Conservation (phyloP, 331 rosid genomes). For the Pyrus hybrid region DNA sequence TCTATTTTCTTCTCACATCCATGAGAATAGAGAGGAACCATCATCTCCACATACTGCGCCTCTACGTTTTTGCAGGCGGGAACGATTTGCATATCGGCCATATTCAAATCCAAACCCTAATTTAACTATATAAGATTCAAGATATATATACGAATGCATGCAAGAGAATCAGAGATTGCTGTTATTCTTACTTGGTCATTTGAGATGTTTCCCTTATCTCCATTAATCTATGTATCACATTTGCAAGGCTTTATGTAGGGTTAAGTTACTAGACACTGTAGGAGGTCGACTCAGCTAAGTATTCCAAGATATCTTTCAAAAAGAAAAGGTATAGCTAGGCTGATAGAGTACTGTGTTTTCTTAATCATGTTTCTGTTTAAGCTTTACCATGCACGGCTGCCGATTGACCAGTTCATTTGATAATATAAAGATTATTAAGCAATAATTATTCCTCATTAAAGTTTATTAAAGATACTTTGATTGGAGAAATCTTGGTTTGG, state of each 20-base stretch:
- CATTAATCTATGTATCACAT: background rate
- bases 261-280: background rate
- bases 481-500: conserved; percentile 8
- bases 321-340: background rate
- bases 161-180: background rate
- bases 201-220: background rate
- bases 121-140: background rate
- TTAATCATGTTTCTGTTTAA: background rate
- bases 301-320: background rate
- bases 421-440: background rate
- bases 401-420: background rate
- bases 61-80: conserved; percentile 55
- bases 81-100: conserved; percentile 76
- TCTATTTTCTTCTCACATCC: conserved; percentile 82
- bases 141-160: background rate
- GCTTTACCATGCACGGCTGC: background rate
- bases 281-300: background rate
- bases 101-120: background rate
- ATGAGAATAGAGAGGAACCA: conserved; percentile 81
- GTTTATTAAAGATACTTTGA: conserved; percentile 13
- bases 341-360: background rate
- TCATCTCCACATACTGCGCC: conserved; percentile 87
- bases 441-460: background rate
- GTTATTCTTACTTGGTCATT: background rate
- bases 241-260: conserved; percentile 23